Evolutionary conservation across 805 yeast genomes (phyloP), one percentile per base, ranked within the genome.

Genomic region (Yarrowia hollandica): DNA sequence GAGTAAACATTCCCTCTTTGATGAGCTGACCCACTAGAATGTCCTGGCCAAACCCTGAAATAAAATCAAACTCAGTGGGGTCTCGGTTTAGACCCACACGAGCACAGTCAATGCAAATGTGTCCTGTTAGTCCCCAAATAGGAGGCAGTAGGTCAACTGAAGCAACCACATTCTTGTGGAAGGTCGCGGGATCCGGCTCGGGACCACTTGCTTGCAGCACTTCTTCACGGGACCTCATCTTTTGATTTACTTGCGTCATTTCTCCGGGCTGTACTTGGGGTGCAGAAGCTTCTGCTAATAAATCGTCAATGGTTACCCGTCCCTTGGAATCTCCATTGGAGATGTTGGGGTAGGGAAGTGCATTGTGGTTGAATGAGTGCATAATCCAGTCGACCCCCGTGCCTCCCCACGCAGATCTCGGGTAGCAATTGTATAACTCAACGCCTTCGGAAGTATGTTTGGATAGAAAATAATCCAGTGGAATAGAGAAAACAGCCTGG

Each of bases 81-180:
- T 69, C 70, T 8, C 54, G 19, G 12, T 60, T 66, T 41, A 61
- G 72, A 10, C 68, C 73, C 3, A 72, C 42, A 11, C 74, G 64
- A 1, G 78, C 78, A 14, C 67, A 62, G 57, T 75, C 79, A 1
- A 75, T 63, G 18, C 75, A 68, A 9, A 75, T 71, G 41, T 73
- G 69, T 3, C 78, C 78, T 1, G 78, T 75, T 11, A 75, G 63
- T 0, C 78, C 78, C 79, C 79, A 75, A 6, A 75, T 72, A 4
- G 58, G 58, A 4, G 58, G 58, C 18, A 52, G 15, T 35, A 52
- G 4, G 33, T 52, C 44, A 10, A 23, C 30, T 15, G 16, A 7
- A 10, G 55, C 38, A 1, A 48, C 39, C 15, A 12, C 18, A 12
- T 33, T 48, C 3, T 5, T 33, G 30, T 31, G 55, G 28, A 48